phyloP scores from a whole-genome alignment of 495 filamentous ascomycete species.

The Tetracladium marchalianum region DNA sequence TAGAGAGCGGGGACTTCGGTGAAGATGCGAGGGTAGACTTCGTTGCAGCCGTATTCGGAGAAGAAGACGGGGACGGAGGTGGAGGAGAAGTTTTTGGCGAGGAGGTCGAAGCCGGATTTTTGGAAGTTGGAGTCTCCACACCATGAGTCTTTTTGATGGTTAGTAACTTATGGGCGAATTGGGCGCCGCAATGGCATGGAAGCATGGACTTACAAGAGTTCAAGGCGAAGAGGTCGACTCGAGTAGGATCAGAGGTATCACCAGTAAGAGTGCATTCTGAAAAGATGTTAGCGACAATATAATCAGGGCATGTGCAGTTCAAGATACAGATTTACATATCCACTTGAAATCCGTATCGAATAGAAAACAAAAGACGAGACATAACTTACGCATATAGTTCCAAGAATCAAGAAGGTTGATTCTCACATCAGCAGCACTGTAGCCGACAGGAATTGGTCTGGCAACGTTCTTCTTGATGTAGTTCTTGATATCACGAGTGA shows the following conservation, averaged over 20 bases:
- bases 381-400: constrained; percentile 56
- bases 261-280: constrained; percentile 60
- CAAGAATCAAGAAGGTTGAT: constrained; percentile 66
- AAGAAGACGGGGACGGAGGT: constrained; percentile 85
- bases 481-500: constrained; percentile 77
- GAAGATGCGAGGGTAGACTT: constrained; percentile 67
- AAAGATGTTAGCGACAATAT: no score
- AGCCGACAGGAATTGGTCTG: constrained; percentile 73
- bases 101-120: constrained; percentile 58
- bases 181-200: no score
- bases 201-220: constrained; percentile 35
- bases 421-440: constrained; percentile 91
- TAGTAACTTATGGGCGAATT: no score
- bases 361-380: no score
- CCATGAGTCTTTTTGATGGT: constrained; percentile 69
- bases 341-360: no score
- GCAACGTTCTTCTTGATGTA: constrained; percentile 66
- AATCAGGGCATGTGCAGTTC: no score
- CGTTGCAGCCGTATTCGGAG: constrained; percentile 94
- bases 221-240: constrained; percentile 80
- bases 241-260: constrained; percentile 50
- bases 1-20: constrained; percentile 76
- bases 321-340: no score
- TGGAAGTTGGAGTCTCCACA: constrained; percentile 69
- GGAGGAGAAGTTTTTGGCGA: constrained; percentile 60